Evolutionary conservation across 805 yeast species (phyloP).

Genomic region (Cyberlindnera misumaiensis): DNA sequence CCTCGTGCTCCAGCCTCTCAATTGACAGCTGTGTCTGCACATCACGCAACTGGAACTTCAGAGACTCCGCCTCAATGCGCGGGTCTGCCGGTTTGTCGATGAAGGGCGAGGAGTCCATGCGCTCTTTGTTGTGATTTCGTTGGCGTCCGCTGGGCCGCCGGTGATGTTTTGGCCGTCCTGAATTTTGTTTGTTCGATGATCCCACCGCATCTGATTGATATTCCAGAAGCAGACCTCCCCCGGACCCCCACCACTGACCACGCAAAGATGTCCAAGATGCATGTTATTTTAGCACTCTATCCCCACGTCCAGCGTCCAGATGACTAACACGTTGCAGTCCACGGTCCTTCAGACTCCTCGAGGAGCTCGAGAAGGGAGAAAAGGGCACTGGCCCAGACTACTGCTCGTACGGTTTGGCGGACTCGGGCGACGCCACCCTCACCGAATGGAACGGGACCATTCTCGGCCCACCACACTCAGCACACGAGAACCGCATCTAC

Average conservation of each 20-base stretch:
- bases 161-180: too few species aligned
- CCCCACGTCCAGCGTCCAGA: too few species aligned
- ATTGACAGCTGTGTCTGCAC: conserved; percentile 33
- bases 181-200: neutral
- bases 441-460: conserved; percentile 97
- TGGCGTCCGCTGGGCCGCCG: too few species aligned
- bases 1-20: conserved; percentile 27
- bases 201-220: too few species aligned
- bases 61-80: conserved; percentile 18
- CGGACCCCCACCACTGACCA: neutral
- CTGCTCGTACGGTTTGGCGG: conserved; percentile 89
- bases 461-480: conserved; percentile 89
- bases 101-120: conserved; percentile 28
- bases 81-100: conserved; percentile 26
- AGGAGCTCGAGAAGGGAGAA: conserved; percentile 96
- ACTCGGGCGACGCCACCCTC: conserved; percentile 88
- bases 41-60: conserved; percentile 32
- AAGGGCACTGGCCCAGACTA: conserved; percentile 96
- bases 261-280: conserved; percentile 39
- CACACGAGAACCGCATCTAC: conserved; percentile 91
- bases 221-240: too few species aligned
- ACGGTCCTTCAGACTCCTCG: conserved; percentile 88
- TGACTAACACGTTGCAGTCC: conserved; percentile 44
- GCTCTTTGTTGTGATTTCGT: too few species aligned
- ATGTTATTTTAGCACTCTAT: conserved; percentile 20